These are phyloP conservation scores for Fonsecaea erecta DNA, from an alignment of 2,329 filamentous ascomycete genomes.

Conservation along the genomic window DNA sequence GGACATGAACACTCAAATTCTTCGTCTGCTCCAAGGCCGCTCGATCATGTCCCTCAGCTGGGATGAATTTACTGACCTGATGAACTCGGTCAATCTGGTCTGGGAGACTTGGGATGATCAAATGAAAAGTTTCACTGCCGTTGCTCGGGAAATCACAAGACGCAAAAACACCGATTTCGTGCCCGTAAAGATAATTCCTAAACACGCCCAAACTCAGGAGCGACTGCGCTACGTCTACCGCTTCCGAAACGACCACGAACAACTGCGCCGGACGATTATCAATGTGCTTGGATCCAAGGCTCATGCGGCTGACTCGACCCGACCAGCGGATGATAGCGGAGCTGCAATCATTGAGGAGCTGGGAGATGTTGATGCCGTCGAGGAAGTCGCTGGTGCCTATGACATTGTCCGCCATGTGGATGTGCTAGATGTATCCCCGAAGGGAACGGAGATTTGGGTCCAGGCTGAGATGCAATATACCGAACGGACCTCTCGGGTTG, in stretches of 20 bases:
- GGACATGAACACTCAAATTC: constrained; percentile 85
- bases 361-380: constrained; percentile 93
- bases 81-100: constrained; percentile 81
- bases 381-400: constrained; percentile 94
- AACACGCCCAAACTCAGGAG: constrained; percentile 86
- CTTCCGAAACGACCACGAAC: constrained; percentile 96
- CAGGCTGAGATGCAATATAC: constrained; percentile 96
- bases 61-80: constrained; percentile 82
- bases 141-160: constrained; percentile 91
- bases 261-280: constrained; percentile 92
- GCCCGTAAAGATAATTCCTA: constrained; percentile 90
- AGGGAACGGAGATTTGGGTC: constrained; percentile 90
- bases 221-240: constrained; percentile 91
- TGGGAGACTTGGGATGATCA: constrained; percentile 95
- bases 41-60: constrained; percentile 92
- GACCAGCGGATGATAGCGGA: constrained; percentile 60
- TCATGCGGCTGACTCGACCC: constrained; percentile 59
- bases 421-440: constrained; percentile 84
- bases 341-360: constrained; percentile 86
- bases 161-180: constrained; percentile 97
- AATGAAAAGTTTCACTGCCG: constrained; percentile 96
- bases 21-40: constrained; percentile 81
- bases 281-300: constrained; percentile 87
- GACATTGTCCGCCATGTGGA: constrained; percentile 93
- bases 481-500: constrained; percentile 92